phyloP scores from a whole-genome alignment of 495 filamentous ascomycete genomes.

The Lasiosphaeria ovina region DNA sequence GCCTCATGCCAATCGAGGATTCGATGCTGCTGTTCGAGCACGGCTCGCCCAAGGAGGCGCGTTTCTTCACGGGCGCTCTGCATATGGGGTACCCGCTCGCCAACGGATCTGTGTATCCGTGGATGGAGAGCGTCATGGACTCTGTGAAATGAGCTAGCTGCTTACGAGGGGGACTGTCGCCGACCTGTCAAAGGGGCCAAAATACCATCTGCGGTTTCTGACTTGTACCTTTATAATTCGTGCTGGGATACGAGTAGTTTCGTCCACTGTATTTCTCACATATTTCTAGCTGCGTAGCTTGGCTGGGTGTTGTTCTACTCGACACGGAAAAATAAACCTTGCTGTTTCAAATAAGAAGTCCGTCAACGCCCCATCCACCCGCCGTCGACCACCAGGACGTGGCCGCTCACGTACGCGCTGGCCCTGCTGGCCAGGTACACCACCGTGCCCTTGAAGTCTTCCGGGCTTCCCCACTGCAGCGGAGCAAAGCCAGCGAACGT shows the following conservation, averaged over 20 bases:
- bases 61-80: slow-evolving; percentile 57
- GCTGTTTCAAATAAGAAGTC: background rate
- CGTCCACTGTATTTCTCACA: too few species aligned
- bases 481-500: slow-evolving; percentile 2
- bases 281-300: too few species aligned
- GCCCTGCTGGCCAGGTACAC: slow-evolving; percentile 76
- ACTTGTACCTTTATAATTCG: too few species aligned
- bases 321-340: background rate
- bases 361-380: slow-evolving; percentile 87
- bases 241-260: too few species aligned
- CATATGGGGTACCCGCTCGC: slow-evolving; percentile 67
- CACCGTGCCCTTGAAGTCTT: slow-evolving; percentile 84
- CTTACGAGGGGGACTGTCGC: background rate
- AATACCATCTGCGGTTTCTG: too few species aligned
- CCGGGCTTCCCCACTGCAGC: slow-evolving; percentile 69
- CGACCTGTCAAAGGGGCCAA: too few species aligned
- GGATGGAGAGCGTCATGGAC: slow-evolving; percentile 53
- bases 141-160: slow-evolving; percentile 11
- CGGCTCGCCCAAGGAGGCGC: slow-evolving; percentile 69
- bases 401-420: slow-evolving; percentile 78
- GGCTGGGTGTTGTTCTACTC: slow-evolving; percentile 15
- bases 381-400: slow-evolving; percentile 80
- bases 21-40: slow-evolving; percentile 66
- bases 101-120: slow-evolving; percentile 51
- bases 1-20: slow-evolving; percentile 77